phyloP scores from a whole-genome alignment of 441 rosid species.

The Pelargonium myrrhifolium region DNA sequence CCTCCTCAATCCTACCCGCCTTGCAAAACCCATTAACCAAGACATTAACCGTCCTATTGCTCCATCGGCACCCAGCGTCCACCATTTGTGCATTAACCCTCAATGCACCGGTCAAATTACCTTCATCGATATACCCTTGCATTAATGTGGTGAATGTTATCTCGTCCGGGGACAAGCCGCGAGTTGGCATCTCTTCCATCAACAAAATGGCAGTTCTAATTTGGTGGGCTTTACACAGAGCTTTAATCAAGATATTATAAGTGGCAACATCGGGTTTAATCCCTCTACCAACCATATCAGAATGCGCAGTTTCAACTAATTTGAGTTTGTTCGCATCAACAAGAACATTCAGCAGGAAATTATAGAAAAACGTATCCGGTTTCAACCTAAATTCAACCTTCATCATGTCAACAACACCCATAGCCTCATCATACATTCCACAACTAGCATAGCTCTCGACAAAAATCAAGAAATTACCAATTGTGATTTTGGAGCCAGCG shows the following conservation, averaged over 20 bases:
- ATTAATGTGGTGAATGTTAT: constrained; percentile 75
- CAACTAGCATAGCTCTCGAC: constrained; percentile 53
- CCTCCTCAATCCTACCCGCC: constrained; percentile 62
- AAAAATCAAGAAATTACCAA: constrained; percentile 45
- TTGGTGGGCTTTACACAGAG: constrained; percentile 79
- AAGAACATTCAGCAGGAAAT: constrained; percentile 64
- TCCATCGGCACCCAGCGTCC: constrained; percentile 43
- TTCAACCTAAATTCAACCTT: constrained; percentile 44
- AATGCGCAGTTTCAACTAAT: constrained; percentile 59
- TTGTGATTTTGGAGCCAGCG: constrained; percentile 37
- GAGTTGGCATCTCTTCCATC: constrained; percentile 80
- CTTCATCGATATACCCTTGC: constrained; percentile 82
- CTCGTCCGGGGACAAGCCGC: constrained; percentile 68
- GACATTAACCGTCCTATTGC: constrained; percentile 68
- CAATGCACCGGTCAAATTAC: constrained; percentile 66
- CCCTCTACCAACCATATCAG: constrained; percentile 46
- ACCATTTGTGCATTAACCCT: constrained; percentile 60
- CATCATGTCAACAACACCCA: constrained; percentile 45
- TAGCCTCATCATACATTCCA: constrained; percentile 52
- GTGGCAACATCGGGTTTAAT: constrained; percentile 75
- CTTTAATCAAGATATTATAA: constrained; percentile 73
- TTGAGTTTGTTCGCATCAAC: constrained; percentile 70
- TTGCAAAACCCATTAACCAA: constrained; percentile 81
- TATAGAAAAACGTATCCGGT: constrained; percentile 60
- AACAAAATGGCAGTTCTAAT: constrained; percentile 70